Base-by-base conservation (phyloP, 2,329 filamentous ascomycete species). In the Monosporascus sp. region DNA sequence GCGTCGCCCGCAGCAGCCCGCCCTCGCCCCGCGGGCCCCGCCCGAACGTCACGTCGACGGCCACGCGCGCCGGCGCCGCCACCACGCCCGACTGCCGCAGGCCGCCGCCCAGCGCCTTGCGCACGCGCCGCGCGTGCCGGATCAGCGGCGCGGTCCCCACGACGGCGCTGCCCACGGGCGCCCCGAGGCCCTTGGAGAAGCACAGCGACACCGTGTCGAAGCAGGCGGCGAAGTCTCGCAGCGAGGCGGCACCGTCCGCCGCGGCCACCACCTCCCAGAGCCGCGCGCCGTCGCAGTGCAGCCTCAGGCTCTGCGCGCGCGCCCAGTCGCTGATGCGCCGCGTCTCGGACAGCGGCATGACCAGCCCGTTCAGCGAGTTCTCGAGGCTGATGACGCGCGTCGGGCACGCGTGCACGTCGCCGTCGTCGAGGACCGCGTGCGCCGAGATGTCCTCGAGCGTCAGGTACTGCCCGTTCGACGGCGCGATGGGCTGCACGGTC, bases 101-200 rank as follows among this genome's bases (percentile, higher is more conserved):
- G 0, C 89, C 90, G 41, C 90, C 90, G 20, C 90, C 90, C 59
- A 95, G 84, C 25, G 83, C 81, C 74, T 96, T 95, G 52, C 90
- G 78, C 25, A 91, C 79, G 84, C 88, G 89, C n/a, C 87, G 74
- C 5, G 85, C 84, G 50, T 84, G 82, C 63, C 83, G 82, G 62
- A 89, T 79, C 58, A 85, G 81, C 1, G 71, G 68, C 52, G 75
- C 72, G 3, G 63, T 41, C 11, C 75, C 76, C 22, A 77, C 66
- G 7, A 79, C 51, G 51, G 78, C 69, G 59, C 75, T 77, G 15
- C 78, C 78, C 53, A 79, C 71, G 0, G 78, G 78, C 0, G 78
- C 78, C 15, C 78, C 78, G 3, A 81, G 70, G 5, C 76, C 75
- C 62, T 81, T 81, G 55, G 73, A 76, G 60, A 80, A 78, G 63